A percentile compares a stretch with the other conserved stretches of the same genome.
Conservation (phyloP, 441 rosid species). For the Brassica hybrid region DNA sequence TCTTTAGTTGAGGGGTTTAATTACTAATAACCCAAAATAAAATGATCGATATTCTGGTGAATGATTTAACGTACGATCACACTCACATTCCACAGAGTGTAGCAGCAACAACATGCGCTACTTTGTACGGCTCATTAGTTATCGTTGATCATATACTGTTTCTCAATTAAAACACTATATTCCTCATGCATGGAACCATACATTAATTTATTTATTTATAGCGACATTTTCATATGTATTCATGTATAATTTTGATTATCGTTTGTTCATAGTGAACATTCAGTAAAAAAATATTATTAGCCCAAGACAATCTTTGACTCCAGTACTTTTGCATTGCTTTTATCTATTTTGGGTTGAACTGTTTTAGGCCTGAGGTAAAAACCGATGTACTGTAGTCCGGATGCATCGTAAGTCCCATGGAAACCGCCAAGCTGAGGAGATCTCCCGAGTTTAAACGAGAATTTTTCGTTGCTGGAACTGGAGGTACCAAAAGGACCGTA, state of each 20-base stretch:
- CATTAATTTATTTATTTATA: not conserved
- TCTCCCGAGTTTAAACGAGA: constrained; percentile 33
- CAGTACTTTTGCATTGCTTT: constrained; percentile 8
- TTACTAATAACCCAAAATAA: too few species aligned
- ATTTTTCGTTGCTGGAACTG: constrained; percentile 11
- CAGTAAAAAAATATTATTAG: constrained; percentile 14
- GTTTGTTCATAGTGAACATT: not conserved
- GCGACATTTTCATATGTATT: not conserved
- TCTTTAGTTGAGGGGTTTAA: too few species aligned
- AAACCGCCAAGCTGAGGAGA: constrained; percentile 40
- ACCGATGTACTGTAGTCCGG: constrained; percentile 37
- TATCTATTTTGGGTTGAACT: constrained; percentile 17
- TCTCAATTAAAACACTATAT: not conserved
- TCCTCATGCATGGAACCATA: not conserved
- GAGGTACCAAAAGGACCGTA: constrained; percentile 40
- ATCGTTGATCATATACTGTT: not conserved
- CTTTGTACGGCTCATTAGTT: not conserved
- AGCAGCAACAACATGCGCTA: too few species aligned
- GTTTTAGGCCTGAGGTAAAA: constrained; percentile 39
- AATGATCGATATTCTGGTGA: too few species aligned
- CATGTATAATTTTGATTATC: not conserved
- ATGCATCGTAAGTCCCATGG: constrained; percentile 37
- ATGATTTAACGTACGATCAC: too few species aligned
- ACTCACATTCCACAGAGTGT: too few species aligned
- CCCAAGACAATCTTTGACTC: constrained; percentile 38